These are phyloP conservation scores for Serendipita vermifera DNA, from an alignment of 768 basidiomycete species.

Conservation along the genomic window DNA sequence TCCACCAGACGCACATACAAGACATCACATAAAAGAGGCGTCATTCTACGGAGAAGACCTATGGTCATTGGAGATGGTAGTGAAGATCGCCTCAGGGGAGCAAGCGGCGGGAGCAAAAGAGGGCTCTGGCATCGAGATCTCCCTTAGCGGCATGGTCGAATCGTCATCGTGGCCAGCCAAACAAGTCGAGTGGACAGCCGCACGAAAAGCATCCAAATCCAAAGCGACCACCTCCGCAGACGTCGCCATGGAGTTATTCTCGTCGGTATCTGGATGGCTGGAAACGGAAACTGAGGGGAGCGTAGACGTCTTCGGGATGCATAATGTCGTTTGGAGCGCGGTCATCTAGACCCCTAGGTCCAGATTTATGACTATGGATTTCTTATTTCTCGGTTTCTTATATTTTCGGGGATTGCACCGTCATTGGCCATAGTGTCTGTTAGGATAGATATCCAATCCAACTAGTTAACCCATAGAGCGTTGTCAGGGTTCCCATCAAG, in stretches of 20 bases:
- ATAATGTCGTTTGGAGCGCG: constrained; percentile 14
- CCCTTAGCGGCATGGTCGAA: constrained; percentile 75
- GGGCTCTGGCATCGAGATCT: constrained; percentile 20
- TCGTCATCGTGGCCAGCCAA: constrained; percentile 77
- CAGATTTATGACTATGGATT: background rate
- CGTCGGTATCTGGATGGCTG: constrained; percentile 63
- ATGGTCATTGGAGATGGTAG: constrained; percentile 60
- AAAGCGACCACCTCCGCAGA: background rate
- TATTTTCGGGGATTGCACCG: too few species aligned
- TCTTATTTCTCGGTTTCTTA: too few species aligned
- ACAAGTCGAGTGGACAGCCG: constrained; percentile 25
- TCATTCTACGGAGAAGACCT: constrained; percentile 69
- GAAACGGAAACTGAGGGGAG: constrained; percentile 42
- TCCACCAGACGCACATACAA: constrained; percentile 58
- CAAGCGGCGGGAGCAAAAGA: constrained; percentile 12
- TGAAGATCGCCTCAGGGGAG: constrained; percentile 34
- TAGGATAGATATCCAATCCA: too few species aligned
- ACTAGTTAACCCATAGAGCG: too few species aligned
- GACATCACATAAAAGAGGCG: constrained; percentile 87
- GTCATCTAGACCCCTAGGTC: background rate
- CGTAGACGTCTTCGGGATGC: constrained; percentile 33
- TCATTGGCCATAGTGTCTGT: too few species aligned
- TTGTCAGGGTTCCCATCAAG: too few species aligned
- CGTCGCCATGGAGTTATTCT: constrained; percentile 58
- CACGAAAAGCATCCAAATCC: constrained; percentile 34